Base-by-base conservation (phyloP, 2,329 filamentous ascomycete genomes). In the Alternaria panax region DNA sequence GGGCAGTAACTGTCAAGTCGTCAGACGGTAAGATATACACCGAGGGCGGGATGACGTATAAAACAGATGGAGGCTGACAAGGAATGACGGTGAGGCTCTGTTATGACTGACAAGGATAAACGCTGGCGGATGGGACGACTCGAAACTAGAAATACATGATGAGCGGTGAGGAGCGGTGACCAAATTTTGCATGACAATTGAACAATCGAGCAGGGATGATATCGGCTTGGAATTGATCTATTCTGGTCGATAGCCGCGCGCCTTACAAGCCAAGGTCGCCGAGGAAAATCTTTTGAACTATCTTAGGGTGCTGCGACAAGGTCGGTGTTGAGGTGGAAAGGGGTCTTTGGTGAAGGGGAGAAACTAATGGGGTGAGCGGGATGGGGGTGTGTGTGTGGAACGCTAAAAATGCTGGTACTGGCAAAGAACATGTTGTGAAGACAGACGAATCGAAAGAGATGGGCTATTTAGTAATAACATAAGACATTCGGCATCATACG, bases 401-500 rank as follows among this genome's bases (percentile, higher is more conserved):
- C 34, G 36, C 38, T 34, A 51, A 56, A 59, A 51, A 51, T 18
- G 24, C 45, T 12, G 38, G 28, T 53, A 51, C 16, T 51, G 40
- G 20, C 14, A 41, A 24, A 40, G 38, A 41, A 24, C 38, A 24
- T 41, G 3, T 20, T 24, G 38, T 24, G 34, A 38, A 34, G 42
- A 27, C 24, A 34, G 42, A 27, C 24, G 57, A 56, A 51, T 40
- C 28, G 32, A 56, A 59, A 46, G 57, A 47, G 40, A 43, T 51
- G 52, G 57, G 52, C 57, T 58, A 46, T 59, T 42, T 59, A 59
- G 52, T 59, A 59, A 59, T 59, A 59, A 59, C 57, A 59, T 46
- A 46, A 56, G 57, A 59, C 57, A 59, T 59, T 59, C 57, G 57
- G 57, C 57, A 59, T 59, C 57, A 56, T 56, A 41, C 52, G 57